Percentiles rank a stretch among this genome's conserved stretches.
These are phyloP conservation scores for Suillus variegatus DNA, from an alignment of 768 basidiomycete genomes.

Conservation along the genomic window DNA sequence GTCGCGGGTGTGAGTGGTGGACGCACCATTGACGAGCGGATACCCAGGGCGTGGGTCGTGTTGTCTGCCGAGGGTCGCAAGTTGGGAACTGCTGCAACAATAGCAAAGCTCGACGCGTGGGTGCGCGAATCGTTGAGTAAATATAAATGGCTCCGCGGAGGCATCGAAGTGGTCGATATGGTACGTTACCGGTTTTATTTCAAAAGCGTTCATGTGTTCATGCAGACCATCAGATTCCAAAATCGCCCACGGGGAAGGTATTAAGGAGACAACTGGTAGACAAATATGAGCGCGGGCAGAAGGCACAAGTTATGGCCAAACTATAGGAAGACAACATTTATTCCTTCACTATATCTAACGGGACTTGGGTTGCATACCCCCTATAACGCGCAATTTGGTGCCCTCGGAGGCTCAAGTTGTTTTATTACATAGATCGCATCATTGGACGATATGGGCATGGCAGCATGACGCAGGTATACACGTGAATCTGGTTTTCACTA, in stretches of 20 bases:
- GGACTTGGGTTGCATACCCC: too few species aligned
- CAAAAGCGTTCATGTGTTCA: neutral
- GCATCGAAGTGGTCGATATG: conserved; percentile 63
- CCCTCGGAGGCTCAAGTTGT: too few species aligned
- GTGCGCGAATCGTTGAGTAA: conserved; percentile 62
- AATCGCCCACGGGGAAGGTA: conserved; percentile 73
- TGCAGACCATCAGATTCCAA: conserved; percentile 56
- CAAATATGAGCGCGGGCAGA: conserved; percentile 43
- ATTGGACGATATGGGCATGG: too few species aligned
- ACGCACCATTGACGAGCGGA: conserved; percentile 68
- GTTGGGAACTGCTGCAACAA: conserved; percentile 41
- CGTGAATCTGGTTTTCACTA: too few species aligned
- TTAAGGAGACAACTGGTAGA: conserved; percentile 64
- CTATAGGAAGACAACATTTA: conserved; percentile 6
- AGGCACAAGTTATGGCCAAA: conserved; percentile 20
- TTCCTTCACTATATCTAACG: too few species aligned
- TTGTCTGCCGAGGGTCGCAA: conserved; percentile 56
- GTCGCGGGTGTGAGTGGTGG: conserved; percentile 78
- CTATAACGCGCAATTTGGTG: too few species aligned
- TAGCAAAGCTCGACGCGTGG: conserved; percentile 60
- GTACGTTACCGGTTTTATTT: conserved; percentile 37
- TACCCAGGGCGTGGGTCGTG: conserved; percentile 80
- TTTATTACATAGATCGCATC: too few species aligned
- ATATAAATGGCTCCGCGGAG: conserved; percentile 78
- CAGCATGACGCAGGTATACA: too few species aligned